Conservation (phyloP, 2,329 filamentous ascomycete genomes). For the Colletotrichum zoysiae region DNA sequence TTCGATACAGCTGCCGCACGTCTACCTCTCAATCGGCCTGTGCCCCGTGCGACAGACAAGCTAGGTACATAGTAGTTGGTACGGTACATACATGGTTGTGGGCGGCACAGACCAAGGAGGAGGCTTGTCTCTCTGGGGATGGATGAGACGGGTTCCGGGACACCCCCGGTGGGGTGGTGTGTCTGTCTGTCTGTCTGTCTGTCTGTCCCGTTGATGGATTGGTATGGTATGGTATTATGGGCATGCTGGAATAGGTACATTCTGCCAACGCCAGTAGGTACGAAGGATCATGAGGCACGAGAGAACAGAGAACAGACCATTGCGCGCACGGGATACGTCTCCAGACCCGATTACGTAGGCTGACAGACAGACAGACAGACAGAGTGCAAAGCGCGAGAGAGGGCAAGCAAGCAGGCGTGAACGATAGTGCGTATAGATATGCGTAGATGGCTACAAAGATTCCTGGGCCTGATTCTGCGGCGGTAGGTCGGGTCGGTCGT, state of each 20-base stretch:
- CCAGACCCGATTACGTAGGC: conserved; percentile 24
- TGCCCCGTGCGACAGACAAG: conserved; percentile 23
- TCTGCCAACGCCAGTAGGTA: conserved; percentile 23
- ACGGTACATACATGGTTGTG: too few species aligned
- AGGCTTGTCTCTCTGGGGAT: conserved; percentile 12
- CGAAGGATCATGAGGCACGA: background rate
- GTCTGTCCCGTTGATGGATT: conserved; percentile 13
- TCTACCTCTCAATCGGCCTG: conserved; percentile 36
- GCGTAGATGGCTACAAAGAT: background rate
- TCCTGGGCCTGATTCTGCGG: conserved; percentile 26
- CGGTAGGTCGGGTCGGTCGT: background rate
- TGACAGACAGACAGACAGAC: too few species aligned
- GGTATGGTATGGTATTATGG: too few species aligned
- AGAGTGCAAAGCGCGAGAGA: background rate
- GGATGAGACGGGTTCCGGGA: background rate
- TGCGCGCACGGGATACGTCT: conserved; percentile 26
- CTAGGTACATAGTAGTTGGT: background rate
- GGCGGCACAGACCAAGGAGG: conserved; percentile 26
- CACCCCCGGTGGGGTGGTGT: background rate
- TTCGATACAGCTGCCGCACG: conserved; percentile 39
- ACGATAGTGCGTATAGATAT: background rate
- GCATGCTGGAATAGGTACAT: background rate
- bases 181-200: too few species aligned
- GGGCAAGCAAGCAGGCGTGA: background rate
- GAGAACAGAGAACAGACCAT: conserved; percentile 24